Evolutionary conservation across 148 eudicot genomes (phyloP), one percentile per base, ranked within the genome.

Genomic region (Rheum nobile): DNA sequence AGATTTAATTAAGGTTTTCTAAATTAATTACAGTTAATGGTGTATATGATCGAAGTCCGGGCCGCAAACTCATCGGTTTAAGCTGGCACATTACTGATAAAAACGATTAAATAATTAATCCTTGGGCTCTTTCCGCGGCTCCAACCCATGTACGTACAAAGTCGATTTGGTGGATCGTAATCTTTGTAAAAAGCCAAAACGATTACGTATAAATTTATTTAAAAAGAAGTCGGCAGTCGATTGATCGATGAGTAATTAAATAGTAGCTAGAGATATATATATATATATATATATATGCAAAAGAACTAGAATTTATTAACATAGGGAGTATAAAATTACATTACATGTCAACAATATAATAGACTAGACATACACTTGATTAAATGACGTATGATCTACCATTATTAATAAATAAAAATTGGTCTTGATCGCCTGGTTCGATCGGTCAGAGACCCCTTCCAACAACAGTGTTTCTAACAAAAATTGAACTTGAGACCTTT

Each of bases 111-210:
- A 32, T 21, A 4, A 31, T 0, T 1, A 63, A 63, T 63, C 32
- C 6, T 24, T 10, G 67, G 29, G 67, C 67, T 57, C 68, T 63
- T 63, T 63, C 38, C 31, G 38, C 68, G 38, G 68, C 68, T 31
- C 68, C 69, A 31, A 65, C 67, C 67, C 41, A 65, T 65, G 22
- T 65, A 16, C 70, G 70, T 16, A 65, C 70, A 65, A 65, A 31
- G 39, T 31, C 39, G 70, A 65, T 65, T 65, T 65, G 70, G 38
- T 32, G 41, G 70, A 65, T 65, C 24, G 39, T 12, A 65, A 65
- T 65, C 70, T 65, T 32, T 65, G 39, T 16, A 16, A 65, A 65
- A 65, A 65, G 41, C 70, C 68, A 65, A 65, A 7, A 65, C 32
- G 61, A 54, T n/a, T n/a, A n/a, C n/a, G 22, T 54, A 54, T 8